Percentiles rank a stretch among this genome's conserved stretches.
These are phyloP conservation scores for Calocera cornea DNA, from an alignment of 768 basidiomycete species.

Conservation along the genomic window DNA sequence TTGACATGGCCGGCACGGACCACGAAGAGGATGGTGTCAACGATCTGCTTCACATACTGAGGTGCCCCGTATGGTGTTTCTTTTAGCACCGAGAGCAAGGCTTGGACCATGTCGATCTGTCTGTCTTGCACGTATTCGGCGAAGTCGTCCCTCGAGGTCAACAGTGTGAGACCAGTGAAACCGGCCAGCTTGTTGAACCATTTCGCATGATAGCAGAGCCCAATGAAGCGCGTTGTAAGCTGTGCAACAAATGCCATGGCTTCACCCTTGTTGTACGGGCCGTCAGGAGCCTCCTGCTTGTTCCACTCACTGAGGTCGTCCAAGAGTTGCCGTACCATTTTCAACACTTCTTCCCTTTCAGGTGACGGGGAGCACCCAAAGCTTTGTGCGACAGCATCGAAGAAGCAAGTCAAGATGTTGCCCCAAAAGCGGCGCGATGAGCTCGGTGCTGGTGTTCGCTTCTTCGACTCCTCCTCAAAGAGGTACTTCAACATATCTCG, in stretches of 20 bases:
- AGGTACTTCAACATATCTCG: slow-evolving; percentile 54
- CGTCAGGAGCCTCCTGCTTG: not conserved
- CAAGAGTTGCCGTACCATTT: not conserved
- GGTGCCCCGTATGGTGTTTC: slow-evolving; percentile 87
- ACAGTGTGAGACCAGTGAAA: slow-evolving; percentile 68
- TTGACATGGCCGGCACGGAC: slow-evolving; percentile 34
- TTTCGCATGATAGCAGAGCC: slow-evolving; percentile 78
- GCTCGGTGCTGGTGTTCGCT: slow-evolving; percentile 17
- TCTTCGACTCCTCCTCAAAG: slow-evolving; percentile 40
- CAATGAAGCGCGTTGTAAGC: slow-evolving; percentile 67
- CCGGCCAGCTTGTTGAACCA: slow-evolving; percentile 87
- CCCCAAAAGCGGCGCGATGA: slow-evolving; percentile 16
- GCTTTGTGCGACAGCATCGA: slow-evolving; percentile 15
- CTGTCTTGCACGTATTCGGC: slow-evolving; percentile 74
- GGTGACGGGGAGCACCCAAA: not conserved
- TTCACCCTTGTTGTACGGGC: not conserved
- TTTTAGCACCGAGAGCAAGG: slow-evolving; percentile 80
- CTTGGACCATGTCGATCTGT: slow-evolving; percentile 80
- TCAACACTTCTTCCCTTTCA: not conserved
- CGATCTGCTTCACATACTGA: slow-evolving; percentile 61
- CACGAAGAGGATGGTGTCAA: slow-evolving; percentile 47
- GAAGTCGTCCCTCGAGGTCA: slow-evolving; percentile 56
- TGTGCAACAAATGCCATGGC: slow-evolving; percentile 45
- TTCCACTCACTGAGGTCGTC: not conserved
- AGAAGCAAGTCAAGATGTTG: slow-evolving; percentile 17